Evolutionary conservation across 2,329 filamentous ascomycete genomes (phyloP), one percentile per base, ranked within the genome.

Genomic region (Ceratocystis lukuohia): DNA sequence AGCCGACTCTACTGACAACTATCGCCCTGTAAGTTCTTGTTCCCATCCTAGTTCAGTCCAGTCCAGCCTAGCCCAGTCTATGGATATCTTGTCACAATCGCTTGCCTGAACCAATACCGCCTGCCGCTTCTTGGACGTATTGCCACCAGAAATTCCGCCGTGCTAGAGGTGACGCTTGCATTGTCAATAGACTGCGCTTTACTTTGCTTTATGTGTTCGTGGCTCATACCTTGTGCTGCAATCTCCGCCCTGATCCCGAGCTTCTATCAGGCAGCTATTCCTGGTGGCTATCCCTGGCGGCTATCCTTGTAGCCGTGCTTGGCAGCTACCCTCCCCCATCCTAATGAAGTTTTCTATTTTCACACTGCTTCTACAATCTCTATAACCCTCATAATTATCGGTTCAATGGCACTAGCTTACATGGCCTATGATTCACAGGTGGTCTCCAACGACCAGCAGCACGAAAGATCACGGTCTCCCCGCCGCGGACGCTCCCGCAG

Each of bases 401-500:
- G 15, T 5, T 37, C n/a, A 53, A 53, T 33, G 30, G 28, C 56
- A 59, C 3, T 3, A 30, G 45, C 45, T 61, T 45, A 46, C 25
- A 65, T 65, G 22, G 15, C 61, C 33, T 45, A 57, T 41, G 25
- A 33, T 37, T 50, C n/a, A 22, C 56, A 68, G 66, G 61, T 28
- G 59, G 66, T 50, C 59, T 45, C 57, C 61, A 72, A 76, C 73
- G 69, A 67, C 68, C 71, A 72, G 65, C 81, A 93, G 89, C 89
- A 89, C 77, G 90, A 95, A 85, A 88, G 87, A 80, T 87, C 85
- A 77, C 86, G 88, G 76, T 90, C 88, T 71, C 87, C 88, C 74
- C 86, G 87, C 75, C 86, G 88, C 77, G 84, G 84, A 76, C 87
- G 91, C 77, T 95, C 91, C 73, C 88, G 91, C 78, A 95, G 90